phyloP scores from a whole-genome alignment of 2,329 filamentous ascomycete species.

The Epichloe hybrida region DNA sequence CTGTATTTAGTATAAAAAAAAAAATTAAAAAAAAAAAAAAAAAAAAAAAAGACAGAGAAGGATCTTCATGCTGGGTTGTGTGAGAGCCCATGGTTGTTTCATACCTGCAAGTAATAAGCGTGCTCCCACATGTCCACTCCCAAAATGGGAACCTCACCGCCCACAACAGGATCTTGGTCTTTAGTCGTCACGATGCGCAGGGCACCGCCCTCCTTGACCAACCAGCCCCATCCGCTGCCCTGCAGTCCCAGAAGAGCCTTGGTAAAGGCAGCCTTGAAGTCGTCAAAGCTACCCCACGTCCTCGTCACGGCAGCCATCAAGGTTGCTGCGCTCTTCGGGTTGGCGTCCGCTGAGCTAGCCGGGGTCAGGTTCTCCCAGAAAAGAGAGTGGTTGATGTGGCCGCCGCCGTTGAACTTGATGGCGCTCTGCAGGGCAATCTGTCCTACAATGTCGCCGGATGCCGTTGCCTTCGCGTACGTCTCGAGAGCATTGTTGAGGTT shows the following conservation, averaged over 20 bases:
- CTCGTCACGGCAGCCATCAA: constrained; percentile 47
- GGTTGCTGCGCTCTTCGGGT: constrained; percentile 33
- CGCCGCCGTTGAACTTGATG: constrained; percentile 81
- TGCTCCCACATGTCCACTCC: constrained; percentile 92
- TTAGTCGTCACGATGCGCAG: constrained; percentile 69
- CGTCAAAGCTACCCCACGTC: constrained; percentile 55
- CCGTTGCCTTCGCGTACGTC: constrained; percentile 42
- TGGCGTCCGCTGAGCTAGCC: constrained; percentile 40
- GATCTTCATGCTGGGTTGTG: no score
- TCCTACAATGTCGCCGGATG: constrained; percentile 43
- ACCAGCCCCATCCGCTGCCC: constrained; percentile 82
- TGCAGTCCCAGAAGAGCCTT: constrained; percentile 56
- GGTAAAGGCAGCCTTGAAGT: constrained; percentile 53
- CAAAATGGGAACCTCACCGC: constrained; percentile 52
- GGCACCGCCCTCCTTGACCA: constrained; percentile 50
- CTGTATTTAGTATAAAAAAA: not conserved
- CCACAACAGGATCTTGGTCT: constrained; percentile 66
- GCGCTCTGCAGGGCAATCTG: constrained; percentile 55
- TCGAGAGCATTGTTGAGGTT: constrained; percentile 57
- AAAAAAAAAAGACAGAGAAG: not conserved
- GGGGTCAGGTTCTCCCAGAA: constrained; percentile 81
- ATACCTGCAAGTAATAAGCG: constrained; percentile 72
- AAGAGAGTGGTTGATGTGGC: constrained; percentile 84
- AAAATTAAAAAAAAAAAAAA: not conserved
- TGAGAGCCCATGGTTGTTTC: constrained; percentile 4